Evolutionary conservation across 1,139 yeast species (phyloP), one percentile per base, ranked within the genome.

Genomic region (Candida smagusa): DNA sequence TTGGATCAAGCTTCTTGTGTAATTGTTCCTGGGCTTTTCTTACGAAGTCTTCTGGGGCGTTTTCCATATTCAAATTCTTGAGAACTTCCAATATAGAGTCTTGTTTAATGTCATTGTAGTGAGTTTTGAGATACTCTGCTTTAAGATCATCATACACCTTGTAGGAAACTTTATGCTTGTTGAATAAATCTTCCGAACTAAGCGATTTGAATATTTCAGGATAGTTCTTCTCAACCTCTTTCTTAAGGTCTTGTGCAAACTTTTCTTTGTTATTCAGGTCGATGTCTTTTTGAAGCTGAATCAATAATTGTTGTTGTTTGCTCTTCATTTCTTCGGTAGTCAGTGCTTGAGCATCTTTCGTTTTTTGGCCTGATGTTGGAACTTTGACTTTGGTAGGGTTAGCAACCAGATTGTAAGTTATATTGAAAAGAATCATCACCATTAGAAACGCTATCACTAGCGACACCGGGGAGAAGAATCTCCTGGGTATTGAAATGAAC

Each of bases 121-220:
- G 46, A 6, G 43, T 36, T 28, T 41, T 40, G 21, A 54, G 41
- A 44, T 50, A 65, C 7, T 54, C 47, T 6, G 45, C 43, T 35
- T 52, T 50, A 42, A 61, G 44, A 24, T 53, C 52, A 22, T 53
- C 53, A 40, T 57, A 52, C 12, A 60, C 36, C 7, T 45, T 42
- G 39, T 43, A 54, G 7, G 58, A 47, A 7, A 58, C 39, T 22
- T 44, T 40, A 34, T 50, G 48, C 33, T 53, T 48, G 22, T 46
- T 44, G 30, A 43, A 56, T 30, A 50, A 44, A 11, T 54, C 50
- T 7, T 41, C 36, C 22, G 40, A 31, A 31, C 59, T 40, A 28
- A 49, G 47, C 2, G 44, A 22, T 41, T 52, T 52, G 33, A 51
- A 47, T 21, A 44, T 39, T 1, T 51, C 53, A 23, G 40, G 26